Evolutionary conservation across 306 rosid species (phyloP).

Genomic region (Mimosa bimucronata): DNA sequence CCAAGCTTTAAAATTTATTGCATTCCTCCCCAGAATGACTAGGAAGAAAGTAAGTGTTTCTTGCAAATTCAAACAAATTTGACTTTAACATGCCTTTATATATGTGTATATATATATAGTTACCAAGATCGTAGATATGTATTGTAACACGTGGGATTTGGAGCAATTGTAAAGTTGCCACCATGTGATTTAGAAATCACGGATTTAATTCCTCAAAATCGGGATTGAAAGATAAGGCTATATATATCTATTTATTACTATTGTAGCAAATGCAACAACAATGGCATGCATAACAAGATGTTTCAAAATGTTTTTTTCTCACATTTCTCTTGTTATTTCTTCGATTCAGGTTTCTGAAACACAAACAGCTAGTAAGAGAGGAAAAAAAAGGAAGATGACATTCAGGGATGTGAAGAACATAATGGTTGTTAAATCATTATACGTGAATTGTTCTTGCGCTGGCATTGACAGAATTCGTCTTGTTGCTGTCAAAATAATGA

Average conservation of each 20-base stretch:
- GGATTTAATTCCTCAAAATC: too few relatives aligned
- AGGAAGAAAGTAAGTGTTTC: constrained; percentile 39
- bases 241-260: background rate
- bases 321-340: background rate
- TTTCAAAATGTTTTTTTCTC: background rate
- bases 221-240: too few relatives aligned
- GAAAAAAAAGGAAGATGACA: constrained; percentile 42
- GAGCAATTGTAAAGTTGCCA: too few relatives aligned
- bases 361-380: constrained; percentile 39
- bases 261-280: background rate
- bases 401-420: constrained; percentile 52
- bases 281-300: background rate
- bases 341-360: constrained; percentile 38
- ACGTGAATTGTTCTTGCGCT: constrained; percentile 44
- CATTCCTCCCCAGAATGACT: constrained; percentile 31
- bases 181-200: too few relatives aligned
- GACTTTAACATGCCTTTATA: background rate
- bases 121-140: background rate
- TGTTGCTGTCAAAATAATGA: constrained; percentile 43
- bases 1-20: constrained; percentile 89
- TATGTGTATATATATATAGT: too few relatives aligned
- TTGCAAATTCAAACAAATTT: background rate
- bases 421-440: constrained; percentile 57
- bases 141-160: too few relatives aligned
- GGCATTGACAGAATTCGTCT: constrained; percentile 46